These are phyloP conservation scores for Fragaria iinumae DNA, from an alignment of 306 rosid species.

Conservation along the genomic window DNA sequence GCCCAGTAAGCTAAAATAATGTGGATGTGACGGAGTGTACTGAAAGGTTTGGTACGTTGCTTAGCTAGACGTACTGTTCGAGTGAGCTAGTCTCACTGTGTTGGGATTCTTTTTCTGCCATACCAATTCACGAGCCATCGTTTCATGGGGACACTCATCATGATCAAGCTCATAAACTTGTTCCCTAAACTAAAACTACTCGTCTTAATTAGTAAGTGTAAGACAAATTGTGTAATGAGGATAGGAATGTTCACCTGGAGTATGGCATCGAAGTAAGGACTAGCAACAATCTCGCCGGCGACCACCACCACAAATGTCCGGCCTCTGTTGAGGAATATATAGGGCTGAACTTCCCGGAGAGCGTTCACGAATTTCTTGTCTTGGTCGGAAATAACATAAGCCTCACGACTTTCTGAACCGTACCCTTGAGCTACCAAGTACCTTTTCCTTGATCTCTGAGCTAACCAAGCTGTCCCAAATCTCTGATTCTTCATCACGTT, in stretches of 20 bases:
- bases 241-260: conserved; percentile 42
- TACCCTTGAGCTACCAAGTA: conserved; percentile 18
- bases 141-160: not conserved
- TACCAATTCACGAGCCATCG: not conserved
- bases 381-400: conserved; percentile 31
- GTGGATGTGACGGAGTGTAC: not conserved
- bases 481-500: conserved; percentile 10
- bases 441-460: conserved; percentile 26
- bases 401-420: conserved; percentile 3
- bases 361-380: conserved; percentile 50
- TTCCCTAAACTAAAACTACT: not conserved
- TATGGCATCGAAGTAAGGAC: conserved; percentile 42
- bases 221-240: not conserved
- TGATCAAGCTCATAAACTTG: not conserved
- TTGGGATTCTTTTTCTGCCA: not conserved
- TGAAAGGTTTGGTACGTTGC: not conserved
- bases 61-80: not conserved
- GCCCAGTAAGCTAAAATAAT: not conserved
- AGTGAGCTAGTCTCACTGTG: not conserved
- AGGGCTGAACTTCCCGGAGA: conserved; percentile 69
- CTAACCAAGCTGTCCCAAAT: not conserved
- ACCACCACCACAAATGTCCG: conserved; percentile 53
- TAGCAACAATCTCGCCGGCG: conserved; percentile 49
- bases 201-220: not conserved
- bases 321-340: conserved; percentile 42